phyloP scores from a whole-genome alignment of 164 flowering plant species.

The Dillenia turbinata region DNA sequence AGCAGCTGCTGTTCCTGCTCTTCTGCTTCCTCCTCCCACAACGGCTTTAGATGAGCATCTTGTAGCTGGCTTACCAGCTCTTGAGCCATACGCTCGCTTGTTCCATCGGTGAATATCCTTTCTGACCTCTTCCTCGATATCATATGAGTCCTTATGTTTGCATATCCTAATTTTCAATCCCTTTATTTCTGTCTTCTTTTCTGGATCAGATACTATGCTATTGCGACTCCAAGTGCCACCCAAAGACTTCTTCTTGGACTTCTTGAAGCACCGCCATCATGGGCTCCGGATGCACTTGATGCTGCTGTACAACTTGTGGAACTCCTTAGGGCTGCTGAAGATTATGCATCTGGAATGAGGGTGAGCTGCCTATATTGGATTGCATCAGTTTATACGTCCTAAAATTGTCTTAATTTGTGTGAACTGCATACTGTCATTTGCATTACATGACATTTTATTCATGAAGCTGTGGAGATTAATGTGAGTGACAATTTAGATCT shows the following conservation, averaged over 20 bases:
- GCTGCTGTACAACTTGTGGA: constrained; percentile 99
- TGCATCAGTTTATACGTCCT: neutral
- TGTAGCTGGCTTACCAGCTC: constrained; percentile 95
- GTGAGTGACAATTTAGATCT: too few species aligned
- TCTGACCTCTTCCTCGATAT: constrained; percentile 1
- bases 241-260: constrained; percentile 94
- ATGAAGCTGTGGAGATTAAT: too few species aligned
- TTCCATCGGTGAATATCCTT: constrained; percentile 67
- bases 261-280: constrained; percentile 96
- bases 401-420: too few species aligned
- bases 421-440: too few species aligned
- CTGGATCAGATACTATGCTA: constrained; percentile 71
- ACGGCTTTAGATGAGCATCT: constrained; percentile 92
- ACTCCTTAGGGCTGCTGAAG: constrained; percentile 96
- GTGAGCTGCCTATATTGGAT: constrained; percentile 32
- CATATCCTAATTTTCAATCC: neutral
- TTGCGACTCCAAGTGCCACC: constrained; percentile 98
- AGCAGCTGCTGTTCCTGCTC: constrained; percentile 95
- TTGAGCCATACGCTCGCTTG: constrained; percentile 93
- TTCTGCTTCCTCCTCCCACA: constrained; percentile 94
- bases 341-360: constrained; percentile 90
- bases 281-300: constrained; percentile 99
- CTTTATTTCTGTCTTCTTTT: constrained; percentile 2
- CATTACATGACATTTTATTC: too few species aligned
- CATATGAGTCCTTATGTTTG: neutral